Conservation (phyloP, 352 stramenopile genomes). For the Phytophthora boehmeriae region DNA sequence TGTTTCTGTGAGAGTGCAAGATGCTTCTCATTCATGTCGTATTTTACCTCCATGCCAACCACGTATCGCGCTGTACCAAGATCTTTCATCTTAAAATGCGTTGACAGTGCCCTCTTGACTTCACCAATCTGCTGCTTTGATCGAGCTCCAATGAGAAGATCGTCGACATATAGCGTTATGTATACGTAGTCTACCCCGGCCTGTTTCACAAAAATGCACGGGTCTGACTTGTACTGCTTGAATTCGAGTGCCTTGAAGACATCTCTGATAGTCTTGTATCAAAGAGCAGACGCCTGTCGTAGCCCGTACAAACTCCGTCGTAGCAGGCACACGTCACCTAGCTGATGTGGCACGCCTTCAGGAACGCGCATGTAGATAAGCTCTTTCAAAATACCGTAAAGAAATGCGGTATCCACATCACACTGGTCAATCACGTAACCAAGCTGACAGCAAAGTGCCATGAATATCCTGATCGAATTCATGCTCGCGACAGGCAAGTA, state of each 20-base stretch:
- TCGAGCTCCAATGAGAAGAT: constrained; percentile 9
- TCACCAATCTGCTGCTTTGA: neutral
- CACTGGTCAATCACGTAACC: constrained; percentile 26
- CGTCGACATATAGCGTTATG: constrained; percentile 20
- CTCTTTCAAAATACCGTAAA: constrained; percentile 24
- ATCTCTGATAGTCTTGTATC: constrained; percentile 27
- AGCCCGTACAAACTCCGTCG: constrained; percentile 36
- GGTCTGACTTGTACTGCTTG: constrained; percentile 2
- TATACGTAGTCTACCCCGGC: constrained; percentile 1
- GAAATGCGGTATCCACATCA: constrained; percentile 30
- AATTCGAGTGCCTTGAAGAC: constrained; percentile 11
- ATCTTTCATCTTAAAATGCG: constrained; percentile 11
- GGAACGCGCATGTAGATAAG: constrained; percentile 30
- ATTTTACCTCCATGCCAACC: constrained; percentile 14
- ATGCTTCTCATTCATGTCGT: neutral
- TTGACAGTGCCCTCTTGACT: neutral
- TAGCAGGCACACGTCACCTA: constrained; percentile 27
- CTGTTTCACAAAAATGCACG: constrained; percentile 9
- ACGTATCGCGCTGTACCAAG: constrained; percentile 14
- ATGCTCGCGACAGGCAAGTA: constrained; percentile 30
- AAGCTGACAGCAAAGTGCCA: constrained; percentile 23
- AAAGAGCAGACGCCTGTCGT: constrained; percentile 40
- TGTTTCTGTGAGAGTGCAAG: neutral
- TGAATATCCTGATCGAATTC: constrained; percentile 21
- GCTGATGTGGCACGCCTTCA: constrained; percentile 1